A percentile compares a stretch with the other conserved stretches of the same genome.
Evolutionary conservation across 495 filamentous ascomycete genomes (phyloP).

Genomic region (Durotheca rogersii): DNA sequence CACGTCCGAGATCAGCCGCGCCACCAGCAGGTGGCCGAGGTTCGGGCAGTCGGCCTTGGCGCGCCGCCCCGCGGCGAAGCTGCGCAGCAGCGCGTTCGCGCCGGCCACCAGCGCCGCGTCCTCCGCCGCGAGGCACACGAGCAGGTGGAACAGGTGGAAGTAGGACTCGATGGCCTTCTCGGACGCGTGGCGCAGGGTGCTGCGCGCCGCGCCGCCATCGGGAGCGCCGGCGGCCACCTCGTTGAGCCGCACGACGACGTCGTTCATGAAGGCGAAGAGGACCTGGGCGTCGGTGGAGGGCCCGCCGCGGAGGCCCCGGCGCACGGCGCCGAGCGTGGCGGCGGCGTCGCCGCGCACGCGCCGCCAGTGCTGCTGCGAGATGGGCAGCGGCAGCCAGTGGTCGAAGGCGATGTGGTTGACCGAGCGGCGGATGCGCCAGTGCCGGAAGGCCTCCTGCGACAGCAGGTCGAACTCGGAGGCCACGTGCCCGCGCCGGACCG

Average conservation of each 20-base stretch:
- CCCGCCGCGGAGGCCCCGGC: conserved; percentile 11
- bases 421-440: conserved; percentile 36
- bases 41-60: conserved; percentile 48
- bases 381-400: conserved; percentile 51
- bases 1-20: conserved; percentile 47
- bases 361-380: conserved; percentile 49
- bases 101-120: conserved; percentile 24
- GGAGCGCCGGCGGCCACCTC: conserved; percentile 13
- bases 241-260: conserved; percentile 53
- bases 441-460: conserved; percentile 41
- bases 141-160: conserved; percentile 55
- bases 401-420: conserved; percentile 44
- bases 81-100: conserved; percentile 37
- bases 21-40: conserved; percentile 51
- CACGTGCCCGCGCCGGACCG: conserved; percentile 20
- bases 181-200: conserved; percentile 48
- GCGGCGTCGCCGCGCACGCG: conserved; percentile 32
- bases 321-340: conserved; percentile 21
- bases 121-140: conserved; percentile 45
- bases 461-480: conserved; percentile 54
- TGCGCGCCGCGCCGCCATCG: conserved; percentile 18
- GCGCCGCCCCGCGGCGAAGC: conserved; percentile 41
- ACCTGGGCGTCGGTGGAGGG: conserved; percentile 28
- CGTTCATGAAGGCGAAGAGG: conserved; percentile 55
- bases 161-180: conserved; percentile 57